phyloP scores from a whole-genome alignment of 805 yeast species.

The Yarrowia alimentaria region DNA sequence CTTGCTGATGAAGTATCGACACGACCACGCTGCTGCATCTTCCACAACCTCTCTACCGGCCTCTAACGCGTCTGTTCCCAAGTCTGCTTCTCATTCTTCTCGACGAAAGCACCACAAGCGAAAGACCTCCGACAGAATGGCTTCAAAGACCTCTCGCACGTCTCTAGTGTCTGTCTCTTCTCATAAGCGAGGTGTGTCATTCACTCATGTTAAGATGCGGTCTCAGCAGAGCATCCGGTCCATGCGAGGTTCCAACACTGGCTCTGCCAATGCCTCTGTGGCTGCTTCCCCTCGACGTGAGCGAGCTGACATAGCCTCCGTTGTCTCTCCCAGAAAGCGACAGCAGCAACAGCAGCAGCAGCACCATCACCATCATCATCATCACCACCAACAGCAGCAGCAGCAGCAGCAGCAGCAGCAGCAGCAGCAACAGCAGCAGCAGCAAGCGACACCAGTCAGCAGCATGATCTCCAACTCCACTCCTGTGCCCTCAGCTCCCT shows the following conservation, averaged over 20 bases:
- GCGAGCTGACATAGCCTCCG: too few relatives aligned
- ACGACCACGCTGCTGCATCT: slow-evolving; percentile 49
- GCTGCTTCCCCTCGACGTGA: too few relatives aligned
- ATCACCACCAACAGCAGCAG: not conserved
- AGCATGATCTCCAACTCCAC: not conserved
- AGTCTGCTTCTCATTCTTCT: slow-evolving; percentile 14
- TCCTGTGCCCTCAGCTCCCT: not conserved
- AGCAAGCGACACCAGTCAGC: not conserved
- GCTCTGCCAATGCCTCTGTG: slow-evolving; percentile 18
- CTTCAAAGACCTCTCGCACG: slow-evolving; percentile 31
- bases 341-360: too few relatives aligned
- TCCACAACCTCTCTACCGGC: slow-evolving; percentile 6
- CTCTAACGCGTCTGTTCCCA: too few relatives aligned
- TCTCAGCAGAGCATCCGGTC: slow-evolving; percentile 24
- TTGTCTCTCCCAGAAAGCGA: too few relatives aligned
- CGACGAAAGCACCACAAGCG: slow-evolving; percentile 20
- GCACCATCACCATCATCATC: not conserved
- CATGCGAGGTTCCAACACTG: slow-evolving; percentile 19
- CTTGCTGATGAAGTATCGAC: slow-evolving; percentile 67
- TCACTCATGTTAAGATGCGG: slow-evolving; percentile 29
- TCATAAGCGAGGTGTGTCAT: slow-evolving; percentile 35
- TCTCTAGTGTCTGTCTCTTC: slow-evolving; percentile 35
- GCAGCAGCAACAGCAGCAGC: too few relatives aligned
- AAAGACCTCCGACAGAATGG: slow-evolving; percentile 5
- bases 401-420: not conserved